Conservation (phyloP, 202 grass and related monocot genomes). For the Eragrostis tef region DNA sequence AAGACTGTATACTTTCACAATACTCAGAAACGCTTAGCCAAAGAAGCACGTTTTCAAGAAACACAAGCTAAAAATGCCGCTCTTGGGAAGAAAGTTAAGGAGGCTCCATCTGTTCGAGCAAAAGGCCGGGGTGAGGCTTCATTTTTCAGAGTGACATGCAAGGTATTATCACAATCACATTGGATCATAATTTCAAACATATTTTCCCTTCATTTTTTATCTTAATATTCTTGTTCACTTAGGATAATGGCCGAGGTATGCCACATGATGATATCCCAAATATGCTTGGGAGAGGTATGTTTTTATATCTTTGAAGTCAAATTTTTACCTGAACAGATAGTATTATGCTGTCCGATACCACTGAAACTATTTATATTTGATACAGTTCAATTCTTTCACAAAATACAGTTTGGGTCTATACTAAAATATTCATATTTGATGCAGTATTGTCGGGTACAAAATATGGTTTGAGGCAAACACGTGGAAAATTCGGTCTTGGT, state of each 20-base stretch:
- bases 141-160: slow-evolving; percentile 94
- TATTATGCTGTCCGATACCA: slow-evolving; percentile 20
- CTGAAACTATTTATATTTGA: slow-evolving; percentile 39
- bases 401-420: slow-evolving; percentile 73
- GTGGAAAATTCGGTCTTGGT: slow-evolving; percentile 97
- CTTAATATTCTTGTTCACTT: slow-evolving; percentile 14
- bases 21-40: slow-evolving; percentile 83
- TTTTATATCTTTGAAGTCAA: neutral
- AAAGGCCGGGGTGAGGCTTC: slow-evolving; percentile 85
- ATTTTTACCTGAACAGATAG: slow-evolving; percentile 5
- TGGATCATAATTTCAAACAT: slow-evolving; percentile 21
- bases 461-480: slow-evolving; percentile 98
- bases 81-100: slow-evolving; percentile 88
- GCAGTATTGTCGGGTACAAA: slow-evolving; percentile 96
- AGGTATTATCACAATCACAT: slow-evolving; percentile 55
- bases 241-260: slow-evolving; percentile 99
- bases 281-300: slow-evolving; percentile 92
- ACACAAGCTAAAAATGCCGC: slow-evolving; percentile 78
- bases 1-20: slow-evolving; percentile 21
- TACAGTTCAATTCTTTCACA: slow-evolving; percentile 85
- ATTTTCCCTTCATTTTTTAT: slow-evolving; percentile 14
- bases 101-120: slow-evolving; percentile 55
- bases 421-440: slow-evolving; percentile 18
- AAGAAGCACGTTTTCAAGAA: slow-evolving; percentile 93
- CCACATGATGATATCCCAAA: slow-evolving; percentile 99